phyloP scores from a whole-genome alignment of 345 rosid genomes.

The Mercurialis annua region DNA sequence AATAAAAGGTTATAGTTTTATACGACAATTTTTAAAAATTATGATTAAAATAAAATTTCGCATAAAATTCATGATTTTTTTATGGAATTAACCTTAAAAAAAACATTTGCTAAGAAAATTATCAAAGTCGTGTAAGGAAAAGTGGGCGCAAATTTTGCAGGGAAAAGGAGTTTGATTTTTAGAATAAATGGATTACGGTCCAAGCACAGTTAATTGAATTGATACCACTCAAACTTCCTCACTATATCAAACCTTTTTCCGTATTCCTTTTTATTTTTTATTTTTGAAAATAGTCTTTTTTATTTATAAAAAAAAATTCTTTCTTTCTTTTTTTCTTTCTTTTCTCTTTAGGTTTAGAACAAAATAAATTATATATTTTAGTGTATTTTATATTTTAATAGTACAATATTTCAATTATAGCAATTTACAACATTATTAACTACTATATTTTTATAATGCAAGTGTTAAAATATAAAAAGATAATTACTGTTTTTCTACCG shows the following conservation, averaged over 20 bases:
- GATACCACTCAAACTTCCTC: constrained; percentile 48
- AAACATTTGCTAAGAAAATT: constrained; percentile 40
- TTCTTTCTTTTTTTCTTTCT: neutral
- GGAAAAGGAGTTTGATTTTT: constrained; percentile 31
- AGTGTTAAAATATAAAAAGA: no score
- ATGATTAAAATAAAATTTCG: no score
- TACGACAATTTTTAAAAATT: no score
- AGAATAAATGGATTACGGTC: constrained; percentile 65
- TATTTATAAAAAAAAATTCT: neutral
- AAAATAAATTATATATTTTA: neutral
- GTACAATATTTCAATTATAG: no score
- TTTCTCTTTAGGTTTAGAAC: no score
- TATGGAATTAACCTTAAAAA: no score
- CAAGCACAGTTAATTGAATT: constrained; percentile 42
- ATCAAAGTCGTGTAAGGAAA: constrained; percentile 55
- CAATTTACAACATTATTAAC: no score
- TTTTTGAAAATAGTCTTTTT: neutral
- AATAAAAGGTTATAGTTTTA: no score
- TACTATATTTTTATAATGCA: no score
- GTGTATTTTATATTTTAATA: no score
- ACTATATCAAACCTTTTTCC: constrained; percentile 10
- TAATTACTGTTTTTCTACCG: no score
- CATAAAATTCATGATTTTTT: no score
- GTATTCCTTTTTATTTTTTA: neutral
- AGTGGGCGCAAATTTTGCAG: constrained; percentile 51